Conservation (phyloP, 2,329 filamentous ascomycete species). For the Epichloe sibirici region DNA sequence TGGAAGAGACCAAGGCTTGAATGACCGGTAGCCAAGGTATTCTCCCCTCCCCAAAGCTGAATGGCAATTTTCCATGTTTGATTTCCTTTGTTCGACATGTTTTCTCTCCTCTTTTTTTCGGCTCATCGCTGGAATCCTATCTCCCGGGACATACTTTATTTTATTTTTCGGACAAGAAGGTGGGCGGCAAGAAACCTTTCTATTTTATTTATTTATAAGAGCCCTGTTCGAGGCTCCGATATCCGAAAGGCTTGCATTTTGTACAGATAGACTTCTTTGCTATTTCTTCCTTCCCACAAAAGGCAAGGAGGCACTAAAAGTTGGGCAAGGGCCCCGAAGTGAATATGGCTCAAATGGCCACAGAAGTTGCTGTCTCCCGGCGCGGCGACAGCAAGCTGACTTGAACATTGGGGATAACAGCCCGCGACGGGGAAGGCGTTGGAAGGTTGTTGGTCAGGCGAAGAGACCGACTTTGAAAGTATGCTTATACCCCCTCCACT, state of each 20-base stretch:
- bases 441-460: constrained; percentile 24
- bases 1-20: constrained; percentile 34
- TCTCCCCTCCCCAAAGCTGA: constrained; percentile 4
- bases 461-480: constrained; percentile 21
- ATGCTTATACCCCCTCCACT: constrained; percentile 27
- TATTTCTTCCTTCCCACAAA: constrained; percentile 21
- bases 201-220: background rate
- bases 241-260: constrained; percentile 19
- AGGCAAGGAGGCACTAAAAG: constrained; percentile 22
- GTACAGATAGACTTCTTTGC: constrained; percentile 30
- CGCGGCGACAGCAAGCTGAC: constrained; percentile 2
- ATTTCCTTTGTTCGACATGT: constrained; percentile 19
- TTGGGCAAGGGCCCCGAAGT: constrained; percentile 17
- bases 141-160: constrained; percentile 4
- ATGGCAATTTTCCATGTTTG: constrained; percentile 6
- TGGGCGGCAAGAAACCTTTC: constrained; percentile 1
- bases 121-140: background rate
- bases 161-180: constrained; percentile 2
- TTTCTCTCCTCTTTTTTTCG: constrained; percentile 2
- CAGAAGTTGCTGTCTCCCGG: constrained; percentile 1
- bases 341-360: constrained; percentile 11
- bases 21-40: background rate
- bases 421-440: constrained; percentile 23
- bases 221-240: background rate
- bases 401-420: background rate